Conservation (phyloP, 345 rosid genomes). For the Erysimum cheiranthoides region DNA sequence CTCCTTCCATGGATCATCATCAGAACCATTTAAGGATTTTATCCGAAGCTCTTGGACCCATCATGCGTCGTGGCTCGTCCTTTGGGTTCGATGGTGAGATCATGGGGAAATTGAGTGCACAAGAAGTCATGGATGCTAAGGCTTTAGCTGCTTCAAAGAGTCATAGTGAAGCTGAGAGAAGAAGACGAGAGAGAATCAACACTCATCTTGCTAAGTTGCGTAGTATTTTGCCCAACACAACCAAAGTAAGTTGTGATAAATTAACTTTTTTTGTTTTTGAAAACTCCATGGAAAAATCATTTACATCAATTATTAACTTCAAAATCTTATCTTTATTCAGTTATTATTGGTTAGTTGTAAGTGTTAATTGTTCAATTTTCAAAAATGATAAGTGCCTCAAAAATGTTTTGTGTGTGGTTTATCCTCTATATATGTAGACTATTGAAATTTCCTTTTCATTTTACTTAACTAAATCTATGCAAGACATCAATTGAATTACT, state of each 20-base stretch:
- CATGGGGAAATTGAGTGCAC: slow-evolving; percentile 83
- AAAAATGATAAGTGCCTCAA: not conserved
- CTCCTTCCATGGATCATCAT: slow-evolving; percentile 52
- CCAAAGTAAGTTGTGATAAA: slow-evolving; percentile 70
- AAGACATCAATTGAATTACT: not conserved
- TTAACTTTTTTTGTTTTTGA: not conserved
- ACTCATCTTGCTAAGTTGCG: slow-evolving; percentile 93
- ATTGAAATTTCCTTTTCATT: not conserved
- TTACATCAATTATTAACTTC: not conserved
- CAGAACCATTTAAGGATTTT: slow-evolving; percentile 74
- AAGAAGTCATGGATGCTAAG: slow-evolving; percentile 96
- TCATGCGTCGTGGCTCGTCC: slow-evolving; percentile 63
- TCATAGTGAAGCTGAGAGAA: slow-evolving; percentile 97
- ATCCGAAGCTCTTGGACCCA: slow-evolving; percentile 79
- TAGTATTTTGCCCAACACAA: slow-evolving; percentile 91
- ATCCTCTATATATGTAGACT: not conserved
- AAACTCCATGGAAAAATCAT: not conserved
- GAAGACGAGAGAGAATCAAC: slow-evolving; percentile 95
- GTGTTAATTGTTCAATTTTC: not conserved
- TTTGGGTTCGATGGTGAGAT: slow-evolving; percentile 81
- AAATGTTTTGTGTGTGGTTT: not conserved
- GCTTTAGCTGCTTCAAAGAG: slow-evolving; percentile 98
- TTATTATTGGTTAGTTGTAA: not conserved
- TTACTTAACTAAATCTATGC: not conserved
- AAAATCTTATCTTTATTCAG: not conserved